phyloP scores from a whole-genome alignment of 345 rosid genomes.

The Pelargonium nanum region DNA sequence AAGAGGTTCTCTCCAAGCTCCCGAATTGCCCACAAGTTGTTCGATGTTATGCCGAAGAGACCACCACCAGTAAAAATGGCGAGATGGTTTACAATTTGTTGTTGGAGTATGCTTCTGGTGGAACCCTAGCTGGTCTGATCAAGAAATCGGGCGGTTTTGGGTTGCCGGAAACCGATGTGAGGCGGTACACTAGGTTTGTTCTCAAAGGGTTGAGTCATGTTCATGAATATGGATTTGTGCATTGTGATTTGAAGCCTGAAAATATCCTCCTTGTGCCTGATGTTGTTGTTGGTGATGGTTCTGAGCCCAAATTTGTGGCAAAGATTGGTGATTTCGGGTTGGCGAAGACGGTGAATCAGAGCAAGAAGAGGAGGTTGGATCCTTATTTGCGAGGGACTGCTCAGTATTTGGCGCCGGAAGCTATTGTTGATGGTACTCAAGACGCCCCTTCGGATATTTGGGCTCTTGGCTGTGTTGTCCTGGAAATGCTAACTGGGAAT shows the following conservation, averaged over 20 bases:
- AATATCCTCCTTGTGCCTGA: slow-evolving; percentile 14
- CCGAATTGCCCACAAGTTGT: slow-evolving; percentile 20
- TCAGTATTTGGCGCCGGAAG: slow-evolving; percentile 31
- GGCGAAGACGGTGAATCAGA: slow-evolving; percentile 18
- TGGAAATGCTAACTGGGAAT: slow-evolving; percentile 41
- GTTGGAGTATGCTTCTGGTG: slow-evolving; percentile 37
- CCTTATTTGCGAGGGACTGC: slow-evolving; percentile 22
- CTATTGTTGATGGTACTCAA: slow-evolving; percentile 10
- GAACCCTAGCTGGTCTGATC: slow-evolving; percentile 21
- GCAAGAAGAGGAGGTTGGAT: slow-evolving; percentile 7
- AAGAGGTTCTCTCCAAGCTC: slow-evolving; percentile 21
- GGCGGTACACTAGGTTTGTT: slow-evolving; percentile 18
- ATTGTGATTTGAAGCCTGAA: slow-evolving; percentile 33
- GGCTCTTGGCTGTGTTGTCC: slow-evolving; percentile 40
- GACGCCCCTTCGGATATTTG: slow-evolving; percentile 33
- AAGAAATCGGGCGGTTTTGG: slow-evolving; percentile 11
- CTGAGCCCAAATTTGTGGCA: neutral
- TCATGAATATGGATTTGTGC: slow-evolving; percentile 25
- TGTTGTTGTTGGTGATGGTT: neutral
- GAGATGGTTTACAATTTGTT: slow-evolving; percentile 19
- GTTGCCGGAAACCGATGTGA: slow-evolving; percentile 22
- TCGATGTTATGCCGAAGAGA: slow-evolving; percentile 25
- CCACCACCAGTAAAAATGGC: slow-evolving; percentile 5
- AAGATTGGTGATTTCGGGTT: slow-evolving; percentile 34
- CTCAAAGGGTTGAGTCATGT: slow-evolving; percentile 26